These are phyloP conservation scores for Chamaecrista fasciculata DNA, from an alignment of 306 rosid species.

Conservation along the genomic window DNA sequence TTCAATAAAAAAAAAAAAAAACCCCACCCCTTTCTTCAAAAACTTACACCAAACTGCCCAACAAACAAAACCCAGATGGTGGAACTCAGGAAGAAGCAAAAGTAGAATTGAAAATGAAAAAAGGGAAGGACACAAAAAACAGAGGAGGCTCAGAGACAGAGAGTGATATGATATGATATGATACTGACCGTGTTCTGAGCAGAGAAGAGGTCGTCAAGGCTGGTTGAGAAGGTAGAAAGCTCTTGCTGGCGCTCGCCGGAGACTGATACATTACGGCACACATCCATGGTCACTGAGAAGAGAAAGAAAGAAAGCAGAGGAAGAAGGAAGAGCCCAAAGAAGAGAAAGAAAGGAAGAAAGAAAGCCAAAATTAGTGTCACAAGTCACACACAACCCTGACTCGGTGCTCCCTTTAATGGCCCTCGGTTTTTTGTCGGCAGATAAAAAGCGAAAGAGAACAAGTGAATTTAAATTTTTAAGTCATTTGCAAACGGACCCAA, in stretches of 20 bases:
- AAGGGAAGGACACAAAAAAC: background rate
- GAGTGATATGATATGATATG: too few relatives aligned
- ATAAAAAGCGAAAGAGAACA: constrained; percentile 34
- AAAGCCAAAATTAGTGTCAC: constrained; percentile 17
- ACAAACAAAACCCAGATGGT: constrained; percentile 3
- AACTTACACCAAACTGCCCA: background rate
- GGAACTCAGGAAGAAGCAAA: background rate
- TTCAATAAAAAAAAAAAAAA: background rate
- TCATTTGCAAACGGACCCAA: constrained; percentile 32
- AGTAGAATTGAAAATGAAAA: background rate
- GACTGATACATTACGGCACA: constrained; percentile 40
- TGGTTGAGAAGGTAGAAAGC: constrained; percentile 17
- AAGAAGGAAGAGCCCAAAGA: too few relatives aligned
- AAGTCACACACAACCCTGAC: constrained; percentile 10
- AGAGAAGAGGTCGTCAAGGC: constrained; percentile 38
- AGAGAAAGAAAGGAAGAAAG: background rate
- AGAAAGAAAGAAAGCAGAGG: background rate
- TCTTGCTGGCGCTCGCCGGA: constrained; percentile 32
- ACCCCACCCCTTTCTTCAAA: background rate
- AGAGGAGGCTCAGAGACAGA: too few relatives aligned
- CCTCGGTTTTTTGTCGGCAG: constrained; percentile 61
- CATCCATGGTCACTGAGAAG: constrained; percentile 25
- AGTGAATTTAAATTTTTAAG: constrained; percentile 26
- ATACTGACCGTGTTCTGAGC: constrained; percentile 38
- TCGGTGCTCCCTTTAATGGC: constrained; percentile 34